Evolutionary conservation across 2,329 filamentous ascomycete genomes (phyloP), one percentile per base, ranked within the genome.

Genomic region (Blastomyces silverae): DNA sequence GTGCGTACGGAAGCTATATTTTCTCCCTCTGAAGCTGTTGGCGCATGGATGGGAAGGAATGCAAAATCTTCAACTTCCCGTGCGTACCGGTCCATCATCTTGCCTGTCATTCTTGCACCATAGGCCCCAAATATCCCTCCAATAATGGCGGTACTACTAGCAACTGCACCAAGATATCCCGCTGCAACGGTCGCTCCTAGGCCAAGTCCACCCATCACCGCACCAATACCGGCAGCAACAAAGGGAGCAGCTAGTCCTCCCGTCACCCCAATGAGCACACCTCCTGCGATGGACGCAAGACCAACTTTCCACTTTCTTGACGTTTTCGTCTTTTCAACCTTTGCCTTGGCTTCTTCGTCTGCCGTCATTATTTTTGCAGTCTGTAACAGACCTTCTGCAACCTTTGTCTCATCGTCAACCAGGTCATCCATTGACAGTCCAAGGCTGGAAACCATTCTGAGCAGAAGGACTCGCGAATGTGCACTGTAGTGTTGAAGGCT

Each of bases 121-220:
- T 95, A 96, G n/a, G 94, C 90, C 10, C 94, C 94, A 72, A 97
- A 97, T 50, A 97, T 79, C 48, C 89, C 86, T 20, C 92, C 93
- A 39, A 96, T 88, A 53, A 92, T 81, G 20, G 94, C 84, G 5
- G 88, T 85, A 67, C 89, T 94, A 48, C 92, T 88, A 1, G 91
- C 89, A 72, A 97, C 82, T 22, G 87, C 84, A 13, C 92, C 93
- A 0, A 97, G 80, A 63, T 96, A 86, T 0, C 87, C 87, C 25
- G 92, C 91, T 13, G 91, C 89, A 28, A 88, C 87, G 2, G 87
- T 87, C 0, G 87, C 83, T 22, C 88, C 87, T 0, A 97, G 81
- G 1, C 91, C 91, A 13, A 90, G 77, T 0, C 91, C 91, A 31
- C 89, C 87, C 79, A 92, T 89, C 0, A 93, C 82, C 0, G 86